phyloP scores from a whole-genome alignment of 1,139 yeast genomes.

The Insectozyma bohioensis region DNA sequence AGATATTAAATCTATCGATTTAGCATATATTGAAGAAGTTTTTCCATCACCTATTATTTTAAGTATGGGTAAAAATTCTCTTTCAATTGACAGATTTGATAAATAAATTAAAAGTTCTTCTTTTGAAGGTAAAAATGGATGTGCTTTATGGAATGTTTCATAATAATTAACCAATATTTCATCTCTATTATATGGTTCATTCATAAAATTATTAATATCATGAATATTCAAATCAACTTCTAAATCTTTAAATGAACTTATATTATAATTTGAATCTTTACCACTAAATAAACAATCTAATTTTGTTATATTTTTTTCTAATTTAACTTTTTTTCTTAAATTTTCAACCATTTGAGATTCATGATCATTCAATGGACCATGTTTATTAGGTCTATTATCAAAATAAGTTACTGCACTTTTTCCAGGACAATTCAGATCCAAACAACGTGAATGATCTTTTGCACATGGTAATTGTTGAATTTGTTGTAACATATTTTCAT shows the following conservation, averaged over 20 bases:
- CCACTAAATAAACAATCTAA: constrained; percentile 16
- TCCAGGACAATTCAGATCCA: constrained; percentile 15
- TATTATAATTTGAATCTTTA: constrained; percentile 10
- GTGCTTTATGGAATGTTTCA: constrained; percentile 36
- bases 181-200: constrained; percentile 13
- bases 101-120: constrained; percentile 31
- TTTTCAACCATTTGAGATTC: constrained; percentile 12
- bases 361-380: constrained; percentile 8
- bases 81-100: constrained; percentile 26
- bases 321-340: constrained; percentile 14
- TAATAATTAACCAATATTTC: constrained; percentile 37
- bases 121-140: constrained; percentile 45
- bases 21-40: constrained; percentile 30
- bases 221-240: constrained; percentile 9
- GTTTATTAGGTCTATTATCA: constrained; percentile 6
- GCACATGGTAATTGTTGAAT: constrained; percentile 15
- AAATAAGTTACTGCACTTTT: constrained; percentile 14
- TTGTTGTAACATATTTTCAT: constrained; percentile 10
- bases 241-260: constrained; percentile 12
- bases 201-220: constrained; percentile 11
- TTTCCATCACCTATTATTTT: constrained; percentile 49
- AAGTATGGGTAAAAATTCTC: constrained; percentile 44
- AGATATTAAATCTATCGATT: constrained; percentile 29
- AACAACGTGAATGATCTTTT: constrained; percentile 12
- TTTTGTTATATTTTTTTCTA: constrained; percentile 14